Conservation (phyloP, 2,329 filamentous ascomycete species). For the Fusarium penzigii region DNA sequence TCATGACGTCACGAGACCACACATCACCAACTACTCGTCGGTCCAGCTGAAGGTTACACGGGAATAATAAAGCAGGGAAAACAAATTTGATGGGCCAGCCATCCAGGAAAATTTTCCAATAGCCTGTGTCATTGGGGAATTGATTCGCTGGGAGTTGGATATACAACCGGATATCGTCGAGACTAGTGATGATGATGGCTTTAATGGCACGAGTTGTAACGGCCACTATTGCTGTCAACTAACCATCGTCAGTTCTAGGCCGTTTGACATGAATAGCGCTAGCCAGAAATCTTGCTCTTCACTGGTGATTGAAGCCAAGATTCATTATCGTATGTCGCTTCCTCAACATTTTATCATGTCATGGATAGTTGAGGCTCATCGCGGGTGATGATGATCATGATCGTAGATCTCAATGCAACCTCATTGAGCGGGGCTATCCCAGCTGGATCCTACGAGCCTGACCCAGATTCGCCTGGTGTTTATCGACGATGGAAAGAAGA, state of each 20-base stretch:
- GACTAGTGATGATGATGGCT: no score
- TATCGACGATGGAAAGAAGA: background rate
- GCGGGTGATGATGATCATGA: background rate
- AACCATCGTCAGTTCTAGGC: background rate
- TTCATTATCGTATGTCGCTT: background rate
- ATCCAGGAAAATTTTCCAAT: background rate
- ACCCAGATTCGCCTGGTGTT: background rate
- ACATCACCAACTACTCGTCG: background rate
- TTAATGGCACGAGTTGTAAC: background rate
- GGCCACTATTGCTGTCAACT: background rate
- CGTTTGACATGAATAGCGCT: background rate
- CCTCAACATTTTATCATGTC: background rate
- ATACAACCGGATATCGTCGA: background rate
- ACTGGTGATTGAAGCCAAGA: background rate
- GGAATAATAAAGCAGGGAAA: background rate
- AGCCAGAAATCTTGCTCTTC: background rate
- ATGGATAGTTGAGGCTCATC: background rate
- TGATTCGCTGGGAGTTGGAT: conserved; percentile 5
- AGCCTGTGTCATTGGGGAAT: background rate
- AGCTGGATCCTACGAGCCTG: background rate
- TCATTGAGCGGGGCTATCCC: background rate
- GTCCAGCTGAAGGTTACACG: background rate
- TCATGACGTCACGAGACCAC: background rate
- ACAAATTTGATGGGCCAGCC: background rate
- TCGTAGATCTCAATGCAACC: background rate